Base-by-base conservation (phyloP, 2,329 filamentous ascomycete species). In the Elsinoe fawcettii region DNA sequence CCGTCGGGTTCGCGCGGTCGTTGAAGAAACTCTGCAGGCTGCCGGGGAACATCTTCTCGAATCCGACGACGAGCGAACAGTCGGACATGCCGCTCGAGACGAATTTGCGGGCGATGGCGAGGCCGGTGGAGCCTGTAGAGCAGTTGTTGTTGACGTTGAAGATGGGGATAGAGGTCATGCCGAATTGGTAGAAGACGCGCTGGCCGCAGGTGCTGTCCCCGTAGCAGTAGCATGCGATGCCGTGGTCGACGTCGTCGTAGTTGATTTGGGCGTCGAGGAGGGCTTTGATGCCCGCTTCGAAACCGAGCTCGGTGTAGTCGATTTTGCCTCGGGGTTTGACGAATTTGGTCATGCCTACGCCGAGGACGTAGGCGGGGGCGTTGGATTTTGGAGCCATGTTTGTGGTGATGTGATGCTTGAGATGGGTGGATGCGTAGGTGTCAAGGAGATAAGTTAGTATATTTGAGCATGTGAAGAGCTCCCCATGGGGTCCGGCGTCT, bases 121-220 rank as follows among this genome's bases (percentile, higher is more conserved):
- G 76, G 7, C 92, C 93, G 0, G 92, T 96, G 3, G 86, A 90
- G n/a, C 92, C 93, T 0, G 92, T 97, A 3, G 88, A 89, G 79
- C 92, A 97, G 78, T 96, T 96, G 80, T 97, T 97, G 81, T 96
- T 97, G 69, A 96, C 90, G 69, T 97, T 97, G 79, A 95, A 91
- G 70, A 97, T 90, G 67, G 92, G 92, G 66, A 97, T 96, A 68
- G 87, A 80, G 43, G 91, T 96, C 86, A 97, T 91, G 76, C 92
- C 93, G 72, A 97, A 96, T 75, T 97, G 92, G 76, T 97, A 97
- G 75, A 97, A 96, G 68, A 97, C 91, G 63, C 92, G 86, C 78
- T 97, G 92, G 49, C 92, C 92, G 73, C 88, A 93, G 57, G 92
- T 96, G 62, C 85, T 90, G 77, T 97, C 92, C 68, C 92, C 92